Evolutionary conservation across 768 basidiomycete genomes (phyloP).

Genomic region (Podaxis carcinomalis): DNA sequence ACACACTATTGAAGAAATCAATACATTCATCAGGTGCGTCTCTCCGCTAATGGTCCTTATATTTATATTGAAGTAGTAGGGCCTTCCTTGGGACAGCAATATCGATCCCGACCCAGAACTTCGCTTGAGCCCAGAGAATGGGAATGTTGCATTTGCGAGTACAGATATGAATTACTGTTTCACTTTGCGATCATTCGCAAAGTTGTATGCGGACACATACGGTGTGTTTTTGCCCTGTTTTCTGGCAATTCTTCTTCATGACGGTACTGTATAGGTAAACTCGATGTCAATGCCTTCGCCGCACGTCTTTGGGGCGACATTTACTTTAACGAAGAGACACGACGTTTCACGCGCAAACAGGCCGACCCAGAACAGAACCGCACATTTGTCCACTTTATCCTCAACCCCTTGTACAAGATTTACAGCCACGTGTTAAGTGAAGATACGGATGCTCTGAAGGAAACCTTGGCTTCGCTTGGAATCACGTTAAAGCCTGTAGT

Average conservation of each 20-base stretch:
- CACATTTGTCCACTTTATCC: conserved; percentile 92
- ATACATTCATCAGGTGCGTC: conserved; percentile 86
- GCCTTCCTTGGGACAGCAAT: conserved; percentile 34
- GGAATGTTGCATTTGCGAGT: conserved; percentile 96
- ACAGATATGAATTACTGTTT: conserved; percentile 99
- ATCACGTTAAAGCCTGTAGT: conserved; percentile 88
- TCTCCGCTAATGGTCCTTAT: not conserved
- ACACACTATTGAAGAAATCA: conserved; percentile 98
- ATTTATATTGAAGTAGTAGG: not conserved
- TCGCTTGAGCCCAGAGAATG: conserved; percentile 88
- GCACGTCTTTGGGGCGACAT: conserved; percentile 97
- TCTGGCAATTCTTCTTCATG: not conserved
- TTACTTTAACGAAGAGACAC: conserved; percentile 80
- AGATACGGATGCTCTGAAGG: conserved; percentile 83
- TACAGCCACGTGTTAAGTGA: conserved; percentile 94
- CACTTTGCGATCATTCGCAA: conserved; percentile 88
- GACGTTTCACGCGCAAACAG: conserved; percentile 88
- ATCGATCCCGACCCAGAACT: conserved; percentile 88
- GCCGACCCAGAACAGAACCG: conserved; percentile 74
- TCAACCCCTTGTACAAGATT: conserved; percentile 95
- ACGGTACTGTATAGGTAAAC: conserved; percentile 42
- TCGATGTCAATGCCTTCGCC: conserved; percentile 86
- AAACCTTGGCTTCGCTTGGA: conserved; percentile 69
- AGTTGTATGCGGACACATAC: conserved; percentile 94
- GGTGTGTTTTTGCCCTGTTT: conserved; percentile 39